Percentiles rank a stretch among this genome's conserved stretches.
These are phyloP conservation scores for Prunella vulgaris DNA, from an alignment of 257 asterid species.

Conservation along the genomic window DNA sequence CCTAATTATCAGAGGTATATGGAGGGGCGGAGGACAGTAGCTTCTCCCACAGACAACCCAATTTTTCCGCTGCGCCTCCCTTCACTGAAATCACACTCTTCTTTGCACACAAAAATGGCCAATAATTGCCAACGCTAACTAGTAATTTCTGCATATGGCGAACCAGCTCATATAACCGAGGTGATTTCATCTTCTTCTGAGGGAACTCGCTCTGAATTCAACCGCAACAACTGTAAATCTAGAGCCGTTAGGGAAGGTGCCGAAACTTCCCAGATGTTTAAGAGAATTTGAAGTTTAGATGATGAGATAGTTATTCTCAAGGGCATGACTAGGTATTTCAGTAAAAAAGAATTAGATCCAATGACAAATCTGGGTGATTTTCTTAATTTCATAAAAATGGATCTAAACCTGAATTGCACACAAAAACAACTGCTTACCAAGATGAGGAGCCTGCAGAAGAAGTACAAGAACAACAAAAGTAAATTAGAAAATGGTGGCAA, in stretches of 20 bases:
- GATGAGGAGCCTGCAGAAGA: neutral
- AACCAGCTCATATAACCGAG: too few species aligned
- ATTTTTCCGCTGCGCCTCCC: too few species aligned
- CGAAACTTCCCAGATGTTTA: constrained; percentile 29
- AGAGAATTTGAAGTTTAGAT: constrained; percentile 58
- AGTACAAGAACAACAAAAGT: too few species aligned
- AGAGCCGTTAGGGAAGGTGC: neutral
- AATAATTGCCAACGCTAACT: too few species aligned
- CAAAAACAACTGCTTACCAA: constrained; percentile 48
- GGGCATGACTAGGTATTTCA: constrained; percentile 44
- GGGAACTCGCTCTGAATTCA: constrained; percentile 30
- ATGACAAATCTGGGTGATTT: constrained; percentile 31
- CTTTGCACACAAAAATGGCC: too few species aligned
- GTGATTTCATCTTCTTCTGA: constrained; percentile 32
- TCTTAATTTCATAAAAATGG: constrained; percentile 39
- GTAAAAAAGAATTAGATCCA: constrained; percentile 8
- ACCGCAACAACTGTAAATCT: constrained; percentile 12
- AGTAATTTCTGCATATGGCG: too few species aligned
- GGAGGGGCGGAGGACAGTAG: too few species aligned
- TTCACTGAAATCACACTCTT: too few species aligned
- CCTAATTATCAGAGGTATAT: too few species aligned
- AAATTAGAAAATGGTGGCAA: too few species aligned
- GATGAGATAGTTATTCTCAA: constrained; percentile 52
- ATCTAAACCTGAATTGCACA: constrained; percentile 33
- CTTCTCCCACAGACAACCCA: too few species aligned